Evolutionary conservation across 2,329 filamentous ascomycete species (phyloP), one percentile per base, ranked within the genome.

Genomic region (Orbilia javanica): DNA sequence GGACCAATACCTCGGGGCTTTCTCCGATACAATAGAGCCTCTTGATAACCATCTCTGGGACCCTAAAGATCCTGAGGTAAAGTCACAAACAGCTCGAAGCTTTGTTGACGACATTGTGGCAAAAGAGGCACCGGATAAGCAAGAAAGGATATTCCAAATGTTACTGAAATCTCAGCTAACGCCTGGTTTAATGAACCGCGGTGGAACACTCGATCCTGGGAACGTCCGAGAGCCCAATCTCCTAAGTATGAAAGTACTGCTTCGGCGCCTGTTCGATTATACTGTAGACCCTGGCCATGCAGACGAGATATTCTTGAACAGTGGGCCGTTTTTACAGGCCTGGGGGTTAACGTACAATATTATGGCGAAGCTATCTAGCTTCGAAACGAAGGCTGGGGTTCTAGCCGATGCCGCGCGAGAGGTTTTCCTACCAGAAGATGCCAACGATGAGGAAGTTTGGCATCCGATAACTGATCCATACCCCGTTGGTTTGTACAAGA

Each of bases 171-270:
- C 48, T 2, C 27, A 46, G 42, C n/a, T 31, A n/a, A 25, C 31
- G 15, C 66, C 66, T 5, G 66, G 66, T n/a, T 18, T 69, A 10
- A 31, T 69, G 34, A 69, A 69, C 25, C 36, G 66, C n/a, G 66
- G 66, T 18, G 52, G 66, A 15, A 42, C 48, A 1, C 52, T 69
- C 1, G 66, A 69, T 27, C 52, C 66, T 11, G 66, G 66, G 15
- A 11, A 31, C 1, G 11, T 27, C 6, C 39, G 7, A 7, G n/a
- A 62, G 18, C 66, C 66, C 5, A 60, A 4, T 15, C 3, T 31
- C 7, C 4, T 62, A 8, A 5, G 52, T 6, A 50, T 29, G 4
- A 57, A 31, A 25, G 52, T 57, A 15, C 10, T 42, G 4, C 20
- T 69, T 3, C 36, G 52, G 27, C 34, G 39, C 7, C 34, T 69